Evolutionary conservation across 1,284 basidiomycete genomes (phyloP), one percentile per base, ranked within the genome.

Genomic region (Austroboletus novae-zelandiae): DNA sequence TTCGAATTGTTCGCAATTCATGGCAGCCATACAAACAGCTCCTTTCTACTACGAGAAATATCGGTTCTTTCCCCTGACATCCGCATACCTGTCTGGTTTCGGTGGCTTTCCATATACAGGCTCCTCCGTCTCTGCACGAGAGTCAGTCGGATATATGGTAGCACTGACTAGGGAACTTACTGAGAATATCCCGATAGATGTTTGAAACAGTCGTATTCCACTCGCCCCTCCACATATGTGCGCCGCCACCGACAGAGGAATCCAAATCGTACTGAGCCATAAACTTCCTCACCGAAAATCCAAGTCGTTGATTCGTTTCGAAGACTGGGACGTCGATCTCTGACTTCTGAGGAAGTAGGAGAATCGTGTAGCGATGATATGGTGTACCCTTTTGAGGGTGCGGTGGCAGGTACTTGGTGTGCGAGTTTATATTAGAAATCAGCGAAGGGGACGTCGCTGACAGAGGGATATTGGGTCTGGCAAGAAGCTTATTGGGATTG

Each of bases 361-460:
- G 71, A 25, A 86, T 60, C 2, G 84, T 83, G 69, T 94, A 95
- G 49, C 94, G 87, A 71, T 95, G 93, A 70, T 92, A 93, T 0
- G 82, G 82, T 6, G 91, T 87, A 41, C 92, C 92, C 31, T 78
- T 77, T 63, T 91, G 87, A 5, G 94, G 94, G 61, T 95, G 92
- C 5, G 94, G 94, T 4, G 93, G 89, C 50, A 94, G 72, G 62
- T 94, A 96, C 11, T 74, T 68, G 2, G 89, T 84, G 57, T 87
- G 83, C 1, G 74, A 67, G 48, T 71, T 76, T 61, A 65, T 70
- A 56, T 67, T 68, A 40, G 57, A 61, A 65, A 73, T 75, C 66
- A 66, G 65, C 67, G 63, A 68, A 48, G 68, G 69, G 34, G 73
- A 76, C 9, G 75, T 71, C 2, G 87, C 81, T 9, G 85, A 86